Evolutionary conservation across 2,329 filamentous ascomycete genomes (phyloP), one percentile per base, ranked within the genome.

Genomic region (Pestalotiopsis sp.): DNA sequence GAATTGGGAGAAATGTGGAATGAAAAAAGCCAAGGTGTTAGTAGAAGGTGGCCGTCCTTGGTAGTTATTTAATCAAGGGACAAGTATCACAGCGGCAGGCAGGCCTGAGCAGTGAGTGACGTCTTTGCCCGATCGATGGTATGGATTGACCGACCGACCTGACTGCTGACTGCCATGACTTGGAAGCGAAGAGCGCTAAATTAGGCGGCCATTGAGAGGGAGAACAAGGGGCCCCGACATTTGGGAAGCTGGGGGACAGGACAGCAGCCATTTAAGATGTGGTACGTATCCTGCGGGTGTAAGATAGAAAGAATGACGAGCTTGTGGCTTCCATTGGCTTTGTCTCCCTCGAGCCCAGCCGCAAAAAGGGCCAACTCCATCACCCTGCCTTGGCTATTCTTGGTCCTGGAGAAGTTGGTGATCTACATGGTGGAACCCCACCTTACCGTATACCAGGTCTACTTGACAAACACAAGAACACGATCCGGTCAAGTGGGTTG

Each of bases 21-120:
- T 59, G 20, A 59, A 27, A 59, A 59, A 5, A 64, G 61, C 61
- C 61, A 66, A 58, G 45, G 20, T n/a, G 2, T 59, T 69, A 66
- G 65, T 70, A 71, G 63, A 64, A 11, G 7, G 61, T 25, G 66
- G 68, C 38, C 59, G 36, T 56, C 68, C 67, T 66, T 59, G 66
- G 57, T 52, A 68, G 58, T 23, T 62, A 66, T 65, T 69, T 68
- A 61, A 65, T 60, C 52, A 14, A 36, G 56, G 65, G 13, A 23
- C 52, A 20, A 52, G 45, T 52, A 52, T 52, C n/a, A 52, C 45
- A 9, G 20, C 17, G 3, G 45, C 31, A 56, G 14, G 49, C 20
- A 56, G 49, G 23, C 25, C 17, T 9, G n/a, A 63, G n/a, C 25
- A 12, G 63, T n/a, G 39, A 56, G 63, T 68, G 67, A 68, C 67